These are phyloP conservation scores for Vigna nakashimae DNA, from an alignment of 306 rosid genomes.

Conservation along the genomic window DNA sequence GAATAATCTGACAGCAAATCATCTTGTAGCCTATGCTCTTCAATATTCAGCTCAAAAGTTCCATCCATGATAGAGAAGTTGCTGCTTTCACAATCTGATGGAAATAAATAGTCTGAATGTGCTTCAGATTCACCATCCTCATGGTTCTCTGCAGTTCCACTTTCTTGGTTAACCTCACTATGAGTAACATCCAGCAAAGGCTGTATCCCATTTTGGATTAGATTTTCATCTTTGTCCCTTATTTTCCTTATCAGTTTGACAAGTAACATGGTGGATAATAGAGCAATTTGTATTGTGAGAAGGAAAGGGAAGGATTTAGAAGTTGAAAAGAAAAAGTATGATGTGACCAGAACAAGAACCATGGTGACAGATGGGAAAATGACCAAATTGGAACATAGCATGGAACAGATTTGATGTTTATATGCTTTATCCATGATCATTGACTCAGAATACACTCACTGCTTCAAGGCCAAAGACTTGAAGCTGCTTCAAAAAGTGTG, in stretches of 20 bases:
- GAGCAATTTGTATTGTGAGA: conserved; percentile 47
- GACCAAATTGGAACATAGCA: background rate
- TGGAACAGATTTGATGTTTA: conserved; percentile 35
- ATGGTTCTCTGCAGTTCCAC: conserved; percentile 41
- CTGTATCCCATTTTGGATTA: conserved; percentile 16
- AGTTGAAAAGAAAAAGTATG: conserved; percentile 45
- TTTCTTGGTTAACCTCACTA: conserved; percentile 36
- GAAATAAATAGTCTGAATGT: conserved; percentile 38
- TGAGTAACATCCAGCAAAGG: conserved; percentile 31
- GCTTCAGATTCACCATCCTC: conserved; percentile 43
- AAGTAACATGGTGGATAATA: conserved; percentile 55
- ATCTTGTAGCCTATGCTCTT: conserved; percentile 32
- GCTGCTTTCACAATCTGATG: conserved; percentile 61
- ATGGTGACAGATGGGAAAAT: conserved; percentile 34
- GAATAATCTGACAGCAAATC: conserved; percentile 47
- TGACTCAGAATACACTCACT: conserved; percentile 19
- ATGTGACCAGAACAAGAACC: conserved; percentile 48
- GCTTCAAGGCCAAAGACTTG: background rate
- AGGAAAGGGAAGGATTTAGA: conserved; percentile 52
- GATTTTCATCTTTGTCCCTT: conserved; percentile 39
- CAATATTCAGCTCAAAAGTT: conserved; percentile 42
- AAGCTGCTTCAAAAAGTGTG: background rate
- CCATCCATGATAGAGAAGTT: conserved; percentile 44
- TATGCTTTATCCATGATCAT: conserved; percentile 54
- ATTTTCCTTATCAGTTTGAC: conserved; percentile 53